Evolutionary conservation across 2,329 filamentous ascomycete genomes (phyloP).

Genomic region (Exophiala viscosa): DNA sequence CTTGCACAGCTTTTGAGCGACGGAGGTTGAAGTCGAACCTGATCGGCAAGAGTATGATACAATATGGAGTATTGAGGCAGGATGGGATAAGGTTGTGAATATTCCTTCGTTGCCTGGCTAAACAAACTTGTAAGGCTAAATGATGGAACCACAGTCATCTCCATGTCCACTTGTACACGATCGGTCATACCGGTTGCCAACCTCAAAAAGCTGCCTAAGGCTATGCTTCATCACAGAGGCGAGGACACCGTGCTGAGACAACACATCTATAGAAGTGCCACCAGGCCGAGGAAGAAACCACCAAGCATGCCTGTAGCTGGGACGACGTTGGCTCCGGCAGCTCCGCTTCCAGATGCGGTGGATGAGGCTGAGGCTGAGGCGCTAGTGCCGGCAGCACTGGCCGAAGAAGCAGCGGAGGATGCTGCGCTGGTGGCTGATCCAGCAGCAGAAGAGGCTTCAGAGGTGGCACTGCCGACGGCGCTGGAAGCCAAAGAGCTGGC

Average conservation of each 20-base stretch:
- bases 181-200: background rate
- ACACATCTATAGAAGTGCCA: constrained; percentile 14
- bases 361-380: constrained; percentile 11
- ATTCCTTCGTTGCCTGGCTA: no score
- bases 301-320: constrained; percentile 18
- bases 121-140: no score
- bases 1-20: no score
- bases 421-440: constrained; percentile 6
- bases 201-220: background rate
- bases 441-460: constrained; percentile 6
- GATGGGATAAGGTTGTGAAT: no score
- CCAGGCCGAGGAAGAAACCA: constrained; percentile 17
- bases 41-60: no score
- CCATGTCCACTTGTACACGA: no score
- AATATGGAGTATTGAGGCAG: no score
- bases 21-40: no score
- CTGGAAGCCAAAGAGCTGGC: constrained; percentile 11
- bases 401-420: constrained; percentile 1
- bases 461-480: constrained; percentile 7
- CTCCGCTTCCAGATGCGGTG: no score
- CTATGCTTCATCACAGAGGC: no score
- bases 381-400: constrained; percentile 10
- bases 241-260: no score
- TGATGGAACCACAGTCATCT: no score
- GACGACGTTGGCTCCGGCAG: background rate